Base-by-base conservation (phyloP, 73 alveolate genomes). In the Stentor coeruleus region DNA sequence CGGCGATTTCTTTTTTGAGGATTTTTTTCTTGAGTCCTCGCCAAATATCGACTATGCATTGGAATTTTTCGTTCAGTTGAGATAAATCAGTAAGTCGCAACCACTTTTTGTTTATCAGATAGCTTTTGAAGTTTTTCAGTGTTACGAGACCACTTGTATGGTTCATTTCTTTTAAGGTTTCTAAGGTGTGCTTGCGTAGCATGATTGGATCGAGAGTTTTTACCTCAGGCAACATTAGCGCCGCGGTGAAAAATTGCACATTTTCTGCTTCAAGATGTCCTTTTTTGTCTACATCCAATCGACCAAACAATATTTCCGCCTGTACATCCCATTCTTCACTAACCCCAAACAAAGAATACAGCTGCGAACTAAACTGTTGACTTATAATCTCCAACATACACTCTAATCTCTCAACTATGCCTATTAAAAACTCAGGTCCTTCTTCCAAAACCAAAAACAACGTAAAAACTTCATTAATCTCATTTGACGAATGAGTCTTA, bases 381-480 rank as follows among this genome's bases (percentile, higher is more conserved):
- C 20, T 49, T 49, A 49, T 11, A 49, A 49, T 20, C 66, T 49
- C 28, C 20, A 49, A 49, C 66, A 49, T 66, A 66, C 0, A 0
- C 37, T 66, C 37, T 26, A 66, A 26, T 66, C 33, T 66, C 39
- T 66, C 79, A 20, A 33, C 15, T 11, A 66, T 20, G n/a, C 15
- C 37, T 15, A 66, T 15, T 26, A 20, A 40, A 66, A 66, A 66
- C 39, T 31, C 79, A 20, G n/a, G 79, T 1, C 79, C 79, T 2
- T 66, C 79, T 66, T 66, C 79, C 36, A 66, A 26, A 26, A 33
- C 37, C 14, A 66, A 33, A 66, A 66, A 66, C n/a, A 66, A 66
- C 14, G 79, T 66, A 31, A 66, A 66, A 2, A 66, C 79, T 31
- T 66, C 79, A 31, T 66, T 66, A 33, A 66, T 66, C 33, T 66